phyloP scores from a whole-genome alignment of 2,329 filamentous ascomycete species.

The Trichoderma atrobrunneum region DNA sequence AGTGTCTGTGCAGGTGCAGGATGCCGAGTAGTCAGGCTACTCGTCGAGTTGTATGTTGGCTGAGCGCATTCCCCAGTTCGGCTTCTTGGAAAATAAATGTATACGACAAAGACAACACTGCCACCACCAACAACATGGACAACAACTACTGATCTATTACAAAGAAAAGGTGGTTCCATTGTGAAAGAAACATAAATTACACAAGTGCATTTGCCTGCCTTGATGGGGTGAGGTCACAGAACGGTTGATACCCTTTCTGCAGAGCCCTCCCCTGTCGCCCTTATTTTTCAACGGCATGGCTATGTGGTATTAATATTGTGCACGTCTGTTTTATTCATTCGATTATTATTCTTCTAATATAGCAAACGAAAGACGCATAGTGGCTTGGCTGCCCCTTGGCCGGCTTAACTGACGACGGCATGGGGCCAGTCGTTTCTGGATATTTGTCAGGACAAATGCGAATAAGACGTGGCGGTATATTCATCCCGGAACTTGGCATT shows the following conservation, averaged over 20 bases:
- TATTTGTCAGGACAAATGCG: slow-evolving; percentile 17
- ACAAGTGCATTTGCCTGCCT: background rate
- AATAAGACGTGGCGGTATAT: background rate
- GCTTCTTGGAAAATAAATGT: slow-evolving; percentile 10
- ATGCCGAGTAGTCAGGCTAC: slow-evolving; percentile 31
- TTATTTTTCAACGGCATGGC: background rate
- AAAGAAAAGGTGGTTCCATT: background rate
- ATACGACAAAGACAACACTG: slow-evolving; percentile 3
- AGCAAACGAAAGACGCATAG: background rate
- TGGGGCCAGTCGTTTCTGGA: slow-evolving; percentile 18
- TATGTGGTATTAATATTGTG: slow-evolving; percentile 6
- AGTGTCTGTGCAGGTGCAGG: slow-evolving; percentile 28
- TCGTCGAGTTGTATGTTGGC: background rate
- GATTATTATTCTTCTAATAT: slow-evolving; percentile 12
- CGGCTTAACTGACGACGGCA: background rate
- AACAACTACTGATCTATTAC: background rate
- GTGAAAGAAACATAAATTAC: slow-evolving; percentile 4
- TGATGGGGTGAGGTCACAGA: background rate
- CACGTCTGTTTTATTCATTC: background rate
- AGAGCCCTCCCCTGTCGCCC: background rate
- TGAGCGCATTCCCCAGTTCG: background rate
- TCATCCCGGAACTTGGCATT: background rate
- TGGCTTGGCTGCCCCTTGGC: background rate
- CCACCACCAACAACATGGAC: background rate
- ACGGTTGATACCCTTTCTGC: background rate